Evolutionary conservation across 1,139 yeast genomes (phyloP), one percentile per base, ranked within the genome.

Genomic region (Yamadazyma epiphylla): DNA sequence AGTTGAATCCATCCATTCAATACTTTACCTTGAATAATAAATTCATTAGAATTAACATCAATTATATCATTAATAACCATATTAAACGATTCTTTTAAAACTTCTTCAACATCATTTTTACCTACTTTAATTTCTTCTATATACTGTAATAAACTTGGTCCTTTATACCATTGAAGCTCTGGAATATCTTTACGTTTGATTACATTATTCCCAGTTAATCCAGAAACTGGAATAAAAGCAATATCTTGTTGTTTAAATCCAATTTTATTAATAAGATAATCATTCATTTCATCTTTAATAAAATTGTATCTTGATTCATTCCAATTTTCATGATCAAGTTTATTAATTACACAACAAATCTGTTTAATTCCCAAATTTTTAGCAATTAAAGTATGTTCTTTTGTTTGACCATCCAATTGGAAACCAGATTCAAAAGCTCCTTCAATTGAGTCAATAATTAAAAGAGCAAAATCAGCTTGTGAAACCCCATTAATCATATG

Each of bases 351-450:
- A 13, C 91, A 80, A 26, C 91, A 67, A 13, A 91, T 56, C 26
- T 70, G 71, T 21, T 75, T 77, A n/a, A 91, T 76, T 1, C 97
- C 98, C 39, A 91, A 59, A 44, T 82, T 80, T 43, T 82, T 74
- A 5, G 95, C 95, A 31, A 94, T 70, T 4, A 87, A 60, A 0
- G 95, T 80, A 54, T 94, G 98, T 54, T 94, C 98, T 48, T 83
- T 87, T 1, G 97, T 89, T 58, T 91, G 97, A 1, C 98, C 98
- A 52, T 84, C 88, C 39, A 81, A 58, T 23, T 75, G 67, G 49
- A 91, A 89, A 0, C 97, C 96, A 4, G 89, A 71, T 59, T 91
- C 96, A 58, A 88, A 91, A 3, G 94, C 96, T 33, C 88, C 85
- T 1, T 76, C 71, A 17, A 82, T 77, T 6, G 95, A 66, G 55